Evolutionary conservation across 176 grass and related monocot species (phyloP).

Genomic region (Oryza glumipatula): DNA sequence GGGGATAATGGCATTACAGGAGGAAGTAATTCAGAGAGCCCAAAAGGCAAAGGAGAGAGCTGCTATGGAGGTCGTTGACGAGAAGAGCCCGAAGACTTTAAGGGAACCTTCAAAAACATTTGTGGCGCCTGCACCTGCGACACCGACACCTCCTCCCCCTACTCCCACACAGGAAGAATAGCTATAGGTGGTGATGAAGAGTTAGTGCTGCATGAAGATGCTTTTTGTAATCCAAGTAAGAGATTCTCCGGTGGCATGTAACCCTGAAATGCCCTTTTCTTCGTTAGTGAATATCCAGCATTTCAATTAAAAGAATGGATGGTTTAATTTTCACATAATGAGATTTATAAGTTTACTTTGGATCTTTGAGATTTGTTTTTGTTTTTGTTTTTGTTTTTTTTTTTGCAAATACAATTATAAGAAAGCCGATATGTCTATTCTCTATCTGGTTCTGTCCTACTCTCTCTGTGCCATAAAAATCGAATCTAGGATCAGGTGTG

Average conservation of each 20-base stretch:
- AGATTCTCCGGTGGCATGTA: constrained; percentile 35
- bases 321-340: constrained; percentile 17
- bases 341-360: constrained; percentile 7
- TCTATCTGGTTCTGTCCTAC: not conserved
- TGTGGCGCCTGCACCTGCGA: constrained; percentile 14
- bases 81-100: constrained; percentile 49
- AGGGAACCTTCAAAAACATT: constrained; percentile 41
- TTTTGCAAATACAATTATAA: not conserved
- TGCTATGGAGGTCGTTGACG: constrained; percentile 62
- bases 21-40: constrained; percentile 88
- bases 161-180: constrained; percentile 53
- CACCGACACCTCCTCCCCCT: constrained; percentile 13
- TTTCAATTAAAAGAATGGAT: constrained; percentile 2
- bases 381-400: no score
- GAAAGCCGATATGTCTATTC: not conserved
- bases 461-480: no score
- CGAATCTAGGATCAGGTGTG: no score
- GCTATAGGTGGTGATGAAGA: constrained; percentile 45
- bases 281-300: constrained; percentile 18
- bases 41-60: constrained; percentile 93
- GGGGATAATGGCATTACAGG: constrained; percentile 48
- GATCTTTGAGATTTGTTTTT: not conserved
- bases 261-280: not conserved
- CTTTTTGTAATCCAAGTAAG: constrained; percentile 31
- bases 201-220: constrained; percentile 29